Evolutionary conservation across 2,329 filamentous ascomycete species (phyloP), one percentile per base, ranked within the genome.

Genomic region (Teratosphaeria destructans): DNA sequence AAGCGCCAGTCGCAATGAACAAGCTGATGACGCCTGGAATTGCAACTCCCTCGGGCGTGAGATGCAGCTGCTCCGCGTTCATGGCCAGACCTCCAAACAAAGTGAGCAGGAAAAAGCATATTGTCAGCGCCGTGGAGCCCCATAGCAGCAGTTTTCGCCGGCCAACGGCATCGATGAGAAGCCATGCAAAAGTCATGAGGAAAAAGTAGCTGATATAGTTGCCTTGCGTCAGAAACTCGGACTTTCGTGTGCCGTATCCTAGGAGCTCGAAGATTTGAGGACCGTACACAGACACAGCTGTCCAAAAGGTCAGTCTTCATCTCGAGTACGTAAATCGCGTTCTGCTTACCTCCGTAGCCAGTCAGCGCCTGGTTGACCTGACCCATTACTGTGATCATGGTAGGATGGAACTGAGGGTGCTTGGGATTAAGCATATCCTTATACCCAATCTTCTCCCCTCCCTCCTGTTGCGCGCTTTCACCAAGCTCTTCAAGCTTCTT

Each of bases 251-350:
- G 19, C 71, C 68, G 67, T 85, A 83, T 16, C 82, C 82, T 3
- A 85, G 78, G 10, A 85, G 78, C 63, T 83, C 78, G 68, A 85
- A 85, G 57, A 85, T 85, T 63, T 85, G 83, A 2, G 82, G 82
- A 0, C 83, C 83, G 60, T 85, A 85, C 2, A 85, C 82, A 19
- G 79, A 82, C 2, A 86, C 81, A 0, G 83, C 83, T 79, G 62
- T 14, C 58, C 54, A 57, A 29, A 14, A 43, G 19, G 11, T 12
- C 37, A 16, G 49, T 59, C 52, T n/a, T 4, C 54, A 12, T 35
- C 43, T 5, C 6, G 3, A 10, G 4, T 23, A 10, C 3, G 16
- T 23, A 3, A 49, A 52, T 27, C 3, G 16, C 32, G 12, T 7
- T 7, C 16, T 37, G 10, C 61, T 56, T 54, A 65, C 64, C 61